Evolutionary conservation across 345 rosid species (phyloP).

Genomic region (Erodium maritimum): DNA sequence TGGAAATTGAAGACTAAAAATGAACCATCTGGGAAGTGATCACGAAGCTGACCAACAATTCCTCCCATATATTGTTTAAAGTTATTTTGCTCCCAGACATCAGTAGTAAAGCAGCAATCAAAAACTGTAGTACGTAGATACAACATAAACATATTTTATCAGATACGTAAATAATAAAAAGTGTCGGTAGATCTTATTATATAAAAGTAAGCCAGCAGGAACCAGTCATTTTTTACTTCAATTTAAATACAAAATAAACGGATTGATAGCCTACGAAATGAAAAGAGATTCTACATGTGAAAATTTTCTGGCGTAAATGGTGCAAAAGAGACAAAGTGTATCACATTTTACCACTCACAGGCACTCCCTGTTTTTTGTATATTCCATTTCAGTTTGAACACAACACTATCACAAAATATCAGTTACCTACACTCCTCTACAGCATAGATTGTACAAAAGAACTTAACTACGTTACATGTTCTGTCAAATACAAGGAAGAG

Average conservation of each 20-base stretch:
- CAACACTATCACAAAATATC: not conserved
- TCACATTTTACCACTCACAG: not conserved
- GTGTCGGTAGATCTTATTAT: not conserved
- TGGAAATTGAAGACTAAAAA: constrained; percentile 82
- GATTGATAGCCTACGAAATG: not conserved
- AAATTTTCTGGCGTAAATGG: too few species aligned
- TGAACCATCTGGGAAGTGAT: constrained; percentile 69
- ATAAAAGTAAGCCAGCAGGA: too few species aligned
- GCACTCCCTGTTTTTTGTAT: not conserved
- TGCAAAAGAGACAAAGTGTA: too few species aligned
- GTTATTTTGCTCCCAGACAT: constrained; percentile 49
- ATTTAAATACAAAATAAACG: not conserved
- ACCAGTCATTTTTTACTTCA: too few species aligned
- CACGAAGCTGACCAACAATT: constrained; percentile 55
- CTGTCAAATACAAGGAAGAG: not conserved
- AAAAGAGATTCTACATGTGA: not conserved
- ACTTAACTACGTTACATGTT: not conserved
- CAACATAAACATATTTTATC: not conserved
- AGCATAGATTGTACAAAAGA: not conserved
- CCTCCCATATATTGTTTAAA: constrained; percentile 54
- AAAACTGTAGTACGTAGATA: constrained; percentile 39
- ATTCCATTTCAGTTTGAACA: not conserved
- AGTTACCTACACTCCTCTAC: not conserved
- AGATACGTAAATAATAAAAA: not conserved
- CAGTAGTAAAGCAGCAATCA: constrained; percentile 75